Evolutionary conservation across 2,329 filamentous ascomycete species (phyloP).

Genomic region (Trichoderma aggressivum): DNA sequence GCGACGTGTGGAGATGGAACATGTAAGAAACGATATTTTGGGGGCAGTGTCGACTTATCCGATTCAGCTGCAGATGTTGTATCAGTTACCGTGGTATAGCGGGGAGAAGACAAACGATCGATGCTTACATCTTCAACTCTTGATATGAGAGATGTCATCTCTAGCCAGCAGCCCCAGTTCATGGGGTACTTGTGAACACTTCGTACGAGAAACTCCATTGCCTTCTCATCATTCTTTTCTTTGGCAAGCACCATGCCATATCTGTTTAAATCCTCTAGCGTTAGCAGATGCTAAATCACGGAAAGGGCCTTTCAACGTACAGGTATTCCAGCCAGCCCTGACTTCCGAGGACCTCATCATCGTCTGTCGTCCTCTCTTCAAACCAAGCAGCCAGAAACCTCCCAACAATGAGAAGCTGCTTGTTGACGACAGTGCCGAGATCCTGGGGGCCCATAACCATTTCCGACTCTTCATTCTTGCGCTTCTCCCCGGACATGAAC

Average conservation of each 20-base stretch:
- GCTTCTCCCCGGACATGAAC: constrained; percentile 89
- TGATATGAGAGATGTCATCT: constrained; percentile 77
- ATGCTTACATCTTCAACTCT: constrained; percentile 73
- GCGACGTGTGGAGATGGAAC: constrained; percentile 85
- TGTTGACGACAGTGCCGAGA: constrained; percentile 78
- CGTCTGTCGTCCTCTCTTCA: constrained; percentile 56
- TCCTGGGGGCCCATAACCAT: constrained; percentile 96
- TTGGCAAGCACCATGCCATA: constrained; percentile 90
- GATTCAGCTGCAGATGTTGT: constrained; percentile 57
- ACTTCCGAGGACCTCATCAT: constrained; percentile 58
- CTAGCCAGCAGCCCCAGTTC: constrained; percentile 97
- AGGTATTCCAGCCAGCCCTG: constrained; percentile 95
- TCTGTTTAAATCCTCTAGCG: constrained; percentile 30
- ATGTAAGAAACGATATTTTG: constrained; percentile 91
- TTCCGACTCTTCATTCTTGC: constrained; percentile 92
- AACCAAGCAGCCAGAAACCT: constrained; percentile 81
- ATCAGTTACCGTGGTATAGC: not conserved
- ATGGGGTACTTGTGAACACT: constrained; percentile 88
- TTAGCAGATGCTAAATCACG: not conserved
- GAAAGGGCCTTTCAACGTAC: constrained; percentile 32
- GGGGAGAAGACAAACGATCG: constrained; percentile 17
- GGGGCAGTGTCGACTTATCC: constrained; percentile 69
- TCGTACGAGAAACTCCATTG: constrained; percentile 79
- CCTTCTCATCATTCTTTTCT: constrained; percentile 82
- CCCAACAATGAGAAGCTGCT: constrained; percentile 74